Conservation (phyloP, 2,329 filamentous ascomycete genomes). For the Fusarium avenaceum region DNA sequence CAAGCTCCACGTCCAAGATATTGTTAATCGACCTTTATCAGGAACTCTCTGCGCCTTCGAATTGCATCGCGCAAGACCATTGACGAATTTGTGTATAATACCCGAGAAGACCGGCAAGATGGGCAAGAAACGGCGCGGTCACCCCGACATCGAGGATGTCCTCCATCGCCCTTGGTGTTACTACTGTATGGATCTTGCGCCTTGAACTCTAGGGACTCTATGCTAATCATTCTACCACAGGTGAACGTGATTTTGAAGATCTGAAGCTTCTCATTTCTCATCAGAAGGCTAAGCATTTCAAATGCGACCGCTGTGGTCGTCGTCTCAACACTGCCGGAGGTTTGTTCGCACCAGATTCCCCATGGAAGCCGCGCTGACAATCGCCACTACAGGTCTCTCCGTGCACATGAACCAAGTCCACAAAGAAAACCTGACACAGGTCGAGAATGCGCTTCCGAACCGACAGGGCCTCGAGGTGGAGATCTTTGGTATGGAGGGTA, state of each 20-base stretch:
- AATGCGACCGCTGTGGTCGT: slow-evolving; percentile 90
- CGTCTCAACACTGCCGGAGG: slow-evolving; percentile 95
- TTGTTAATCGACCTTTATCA: slow-evolving; percentile 33
- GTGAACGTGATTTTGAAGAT: slow-evolving; percentile 97
- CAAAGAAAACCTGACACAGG: slow-evolving; percentile 87
- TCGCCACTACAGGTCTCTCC: slow-evolving; percentile 75
- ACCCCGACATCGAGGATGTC: slow-evolving; percentile 89
- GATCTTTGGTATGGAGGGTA: slow-evolving; percentile 98
- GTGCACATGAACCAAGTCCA: slow-evolving; percentile 99
- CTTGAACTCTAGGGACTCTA: slow-evolving; percentile 23
- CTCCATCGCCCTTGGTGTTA: slow-evolving; percentile 95
- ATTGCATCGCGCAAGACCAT: slow-evolving; percentile 28
- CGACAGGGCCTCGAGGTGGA: slow-evolving; percentile 89
- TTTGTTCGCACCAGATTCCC: slow-evolving; percentile 57
- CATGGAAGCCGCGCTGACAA: slow-evolving; percentile 22
- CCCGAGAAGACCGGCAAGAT: slow-evolving; percentile 59
- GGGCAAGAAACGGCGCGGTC: slow-evolving; percentile 91
- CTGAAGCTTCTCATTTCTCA: slow-evolving; percentile 96
- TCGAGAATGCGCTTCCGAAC: slow-evolving; percentile 93
- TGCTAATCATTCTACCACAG: slow-evolving; percentile 55
- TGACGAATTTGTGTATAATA: not conserved
- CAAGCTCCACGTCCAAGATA: slow-evolving; percentile 44
- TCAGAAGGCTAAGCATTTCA: slow-evolving; percentile 99
- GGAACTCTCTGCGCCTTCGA: slow-evolving; percentile 30
- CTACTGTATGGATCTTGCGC: slow-evolving; percentile 74